phyloP scores from a whole-genome alignment of 352 stramenopile genomes.

The Phytopythium delawarense region DNA sequence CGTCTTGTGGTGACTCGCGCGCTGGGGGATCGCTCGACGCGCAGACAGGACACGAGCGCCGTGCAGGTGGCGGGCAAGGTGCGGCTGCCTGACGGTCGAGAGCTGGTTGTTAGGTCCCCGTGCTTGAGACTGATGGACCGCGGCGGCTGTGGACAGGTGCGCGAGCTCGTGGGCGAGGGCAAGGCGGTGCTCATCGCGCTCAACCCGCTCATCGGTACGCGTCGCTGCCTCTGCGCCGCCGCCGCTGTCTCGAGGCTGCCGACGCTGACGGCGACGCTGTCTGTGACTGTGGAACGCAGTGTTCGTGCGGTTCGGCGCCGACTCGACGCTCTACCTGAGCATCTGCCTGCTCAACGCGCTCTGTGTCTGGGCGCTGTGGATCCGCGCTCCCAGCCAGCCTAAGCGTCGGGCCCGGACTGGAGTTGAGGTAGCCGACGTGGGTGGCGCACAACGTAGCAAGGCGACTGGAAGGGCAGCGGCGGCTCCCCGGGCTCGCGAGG shows the following conservation, averaged over 20 bases:
- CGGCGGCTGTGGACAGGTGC: conserved; percentile 8
- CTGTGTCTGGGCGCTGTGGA: conserved; percentile 41
- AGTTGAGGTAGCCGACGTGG: no score
- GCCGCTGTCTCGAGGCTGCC: neutral
- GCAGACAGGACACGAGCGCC: conserved; percentile 10
- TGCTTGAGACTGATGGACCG: neutral
- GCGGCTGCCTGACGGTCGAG: neutral
- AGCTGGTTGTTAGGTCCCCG: neutral
- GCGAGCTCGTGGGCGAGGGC: conserved; percentile 12
- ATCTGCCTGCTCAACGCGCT: conserved; percentile 36
- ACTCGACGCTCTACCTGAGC: conserved; percentile 18
- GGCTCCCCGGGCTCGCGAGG: neutral
- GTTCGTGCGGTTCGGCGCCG: conserved; percentile 37
- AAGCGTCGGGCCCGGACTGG: neutral
- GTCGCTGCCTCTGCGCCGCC: no score
- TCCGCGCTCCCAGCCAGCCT: conserved; percentile 12
- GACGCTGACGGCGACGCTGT: neutral
- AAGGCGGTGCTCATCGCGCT: conserved; percentile 31
- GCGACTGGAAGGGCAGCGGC: neutral
- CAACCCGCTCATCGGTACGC: conserved; percentile 38
- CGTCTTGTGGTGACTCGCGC: neutral
- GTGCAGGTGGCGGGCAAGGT: conserved; percentile 1
- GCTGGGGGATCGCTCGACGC: neutral
- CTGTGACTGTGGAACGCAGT: conserved; percentile 16
- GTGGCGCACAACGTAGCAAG: neutral